Evolutionary conservation across 2,329 filamentous ascomycete genomes (phyloP), one percentile per base, ranked within the genome.

Genomic region (Aspergillus tanneri): DNA sequence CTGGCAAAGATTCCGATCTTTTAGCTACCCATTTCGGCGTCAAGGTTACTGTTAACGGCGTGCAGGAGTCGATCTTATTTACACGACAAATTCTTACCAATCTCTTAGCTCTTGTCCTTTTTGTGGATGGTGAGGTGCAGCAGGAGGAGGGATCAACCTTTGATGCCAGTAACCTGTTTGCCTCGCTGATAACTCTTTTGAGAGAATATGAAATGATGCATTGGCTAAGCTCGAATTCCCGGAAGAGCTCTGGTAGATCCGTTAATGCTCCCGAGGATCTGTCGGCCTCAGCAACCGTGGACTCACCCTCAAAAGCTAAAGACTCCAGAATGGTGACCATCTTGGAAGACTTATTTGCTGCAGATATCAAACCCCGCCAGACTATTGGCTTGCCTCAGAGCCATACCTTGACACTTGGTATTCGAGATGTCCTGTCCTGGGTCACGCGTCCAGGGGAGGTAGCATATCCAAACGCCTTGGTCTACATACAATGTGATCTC

Each of bases 61-160:
- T 88, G 0, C 87, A 92, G 62, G 90, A 97, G 63, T 86, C 82
- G 10, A 80, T 93, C 5, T 79, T 86, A 42, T 71, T 88, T 24
- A 86, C 87, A 50, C 85, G 84, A 71, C 82, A 82, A 50, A 76
- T 93, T 7, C 83, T 95, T 42, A 83, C 95, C 53, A 90, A 92
- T 62, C 81, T 97, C 49, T 74, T 97, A 2, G 79, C 93, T 2
- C 78, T 99, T 5, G 77, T 95, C 12, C 80, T 93, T 8, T 90
- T 96, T 67, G 86, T 97, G 78, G 87, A 93, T 65, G 85, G 85
- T 30, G 89, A 93, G 63, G 81, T 88, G 44, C 87, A 91, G 49
- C 81, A 84, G 55, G 83, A 86, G 34, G 84, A 89, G 32, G 81
- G 87, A 12, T 61, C 88, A 7, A 81, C 85, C 22, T 85, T 93